Evolutionary conservation across 129 eudicot genomes (phyloP).

Genomic region (Flaveria linearis): DNA sequence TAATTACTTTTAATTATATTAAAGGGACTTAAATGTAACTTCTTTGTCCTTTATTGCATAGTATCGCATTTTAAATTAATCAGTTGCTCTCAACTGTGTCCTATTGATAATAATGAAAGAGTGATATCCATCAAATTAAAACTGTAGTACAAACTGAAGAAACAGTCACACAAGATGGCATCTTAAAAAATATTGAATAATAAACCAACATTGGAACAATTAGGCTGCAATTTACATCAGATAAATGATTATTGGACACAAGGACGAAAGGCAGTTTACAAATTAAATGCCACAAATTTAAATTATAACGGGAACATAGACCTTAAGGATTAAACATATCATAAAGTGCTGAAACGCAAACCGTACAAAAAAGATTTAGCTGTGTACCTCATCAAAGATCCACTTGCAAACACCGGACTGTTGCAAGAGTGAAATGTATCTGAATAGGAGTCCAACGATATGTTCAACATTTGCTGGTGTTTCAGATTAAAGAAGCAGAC

Average conservation of each 20-base stretch:
- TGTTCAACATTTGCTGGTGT: slow-evolving; percentile 75
- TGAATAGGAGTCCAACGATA: slow-evolving; percentile 81
- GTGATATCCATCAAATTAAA: too few species aligned
- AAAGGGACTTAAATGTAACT: not conserved
- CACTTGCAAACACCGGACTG: slow-evolving; percentile 80
- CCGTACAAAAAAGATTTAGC: slow-evolving; percentile 10
- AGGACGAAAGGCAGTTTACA: slow-evolving; percentile 13
- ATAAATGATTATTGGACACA: slow-evolving; percentile 4
- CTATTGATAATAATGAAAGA: too few species aligned
- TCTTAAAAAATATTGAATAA: not conserved
- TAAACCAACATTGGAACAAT: not conserved
- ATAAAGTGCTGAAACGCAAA: not conserved
- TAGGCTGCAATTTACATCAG: slow-evolving; percentile 1
- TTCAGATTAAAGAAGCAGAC: slow-evolving; percentile 6
- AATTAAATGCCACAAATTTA: not conserved
- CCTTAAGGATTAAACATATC: slow-evolving; percentile 14
- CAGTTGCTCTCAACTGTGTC: too few species aligned
- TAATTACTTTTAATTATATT: not conserved
- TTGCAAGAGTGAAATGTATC: slow-evolving; percentile 78
- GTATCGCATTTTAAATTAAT: too few species aligned
- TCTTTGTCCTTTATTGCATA: not conserved
- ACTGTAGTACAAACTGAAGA: not conserved
- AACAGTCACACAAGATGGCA: slow-evolving; percentile 15
- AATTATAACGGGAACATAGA: too few species aligned
- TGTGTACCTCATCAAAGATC: slow-evolving; percentile 92